Conservation (phyloP, 1,284 basidiomycete genomes). For the Kalmanozyma brasiliensis region DNA sequence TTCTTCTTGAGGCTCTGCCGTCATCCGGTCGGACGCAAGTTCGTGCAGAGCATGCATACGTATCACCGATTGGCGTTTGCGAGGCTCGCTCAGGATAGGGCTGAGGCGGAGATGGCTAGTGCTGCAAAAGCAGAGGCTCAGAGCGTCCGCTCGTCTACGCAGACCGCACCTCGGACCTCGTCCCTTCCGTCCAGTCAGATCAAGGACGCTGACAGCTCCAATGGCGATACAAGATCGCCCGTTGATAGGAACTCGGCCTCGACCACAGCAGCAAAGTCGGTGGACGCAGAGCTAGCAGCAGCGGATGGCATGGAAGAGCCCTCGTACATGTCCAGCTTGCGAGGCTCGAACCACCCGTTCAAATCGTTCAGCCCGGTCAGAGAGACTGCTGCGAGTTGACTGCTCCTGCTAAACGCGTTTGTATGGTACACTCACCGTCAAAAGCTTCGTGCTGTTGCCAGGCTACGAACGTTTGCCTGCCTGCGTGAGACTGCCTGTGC, state of each 20-base stretch:
- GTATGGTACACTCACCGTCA: too few species aligned
- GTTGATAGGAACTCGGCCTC: constrained; percentile 1
- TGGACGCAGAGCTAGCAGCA: constrained; percentile 6
- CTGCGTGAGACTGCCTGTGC: too few species aligned
- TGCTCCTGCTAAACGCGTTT: too few species aligned
- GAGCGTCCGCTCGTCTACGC: constrained; percentile 8
- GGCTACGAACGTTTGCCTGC: too few species aligned
- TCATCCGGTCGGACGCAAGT: constrained; percentile 77
- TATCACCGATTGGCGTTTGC: constrained; percentile 83
- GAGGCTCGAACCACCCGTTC: constrained; percentile 13
- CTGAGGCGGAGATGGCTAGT: constrained; percentile 24
- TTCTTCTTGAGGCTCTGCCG: constrained; percentile 25
- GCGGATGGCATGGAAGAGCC: constrained; percentile 9
- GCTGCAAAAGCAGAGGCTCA: constrained; percentile 16
- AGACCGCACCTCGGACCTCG: constrained; percentile 1
- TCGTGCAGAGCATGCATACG: constrained; percentile 84
- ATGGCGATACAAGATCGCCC: constrained; percentile 1
- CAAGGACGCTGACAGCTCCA: constrained; percentile 1
- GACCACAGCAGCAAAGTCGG: background rate
- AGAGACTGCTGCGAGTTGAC: constrained; percentile 11
- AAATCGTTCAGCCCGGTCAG: constrained; percentile 22
- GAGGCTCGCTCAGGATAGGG: constrained; percentile 59
- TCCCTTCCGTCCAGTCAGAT: constrained; percentile 5
- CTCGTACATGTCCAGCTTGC: constrained; percentile 13
- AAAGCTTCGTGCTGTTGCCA: too few species aligned